Base-by-base conservation (phyloP, 495 filamentous ascomycete genomes). In the Penicillium chermesinum region DNA sequence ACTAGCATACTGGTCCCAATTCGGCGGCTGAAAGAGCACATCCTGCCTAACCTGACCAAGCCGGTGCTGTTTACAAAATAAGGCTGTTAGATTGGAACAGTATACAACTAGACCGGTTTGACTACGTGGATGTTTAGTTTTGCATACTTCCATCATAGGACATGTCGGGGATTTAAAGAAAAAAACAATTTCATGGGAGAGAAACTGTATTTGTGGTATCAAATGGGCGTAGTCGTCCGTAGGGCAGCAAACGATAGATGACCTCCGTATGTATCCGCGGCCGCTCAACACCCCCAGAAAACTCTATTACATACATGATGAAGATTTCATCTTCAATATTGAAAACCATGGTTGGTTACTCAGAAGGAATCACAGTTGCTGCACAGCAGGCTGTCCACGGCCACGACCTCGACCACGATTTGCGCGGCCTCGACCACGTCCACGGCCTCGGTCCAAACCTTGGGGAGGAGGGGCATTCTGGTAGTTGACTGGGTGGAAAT, bases 401-500 rank as follows among this genome's bases (percentile, higher is more conserved):
- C 62, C 63, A 45, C 63, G 62, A 18, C 64, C 63, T 16, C 66
- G 54, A 7, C 66, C 67, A 18, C 56, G 56, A 39, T 61, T 56
- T n/a, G 54, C 64, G 45, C 62, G 63, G 20, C 79, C 72, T 18
- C 81, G 69, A 7, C 82, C 69, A 13, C 83, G 70, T 38, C 82
- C 71, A 42, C 78, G 66, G n/a, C 82, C 66, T 17, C 68, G 64
- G 51, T 90, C 79, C 25, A 93, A 54, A 30, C 52, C 78, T 20
- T 86, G 64, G 0, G 91, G 91, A 4, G 93, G 93, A 3, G 93
- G 89, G 7, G 91, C 87, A 42, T 80, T 80, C 27, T 74, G 73
- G 57, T 93, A 95, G 45, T 66, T 72, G 54, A 81, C 75, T 19
- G 79, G 78, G 19, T 69, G 70, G 64, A 81, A 82, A 44, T 73